A percentile compares a stretch with the other conserved stretches of the same genome.
Evolutionary conservation across 306 rosid species (phyloP).

Genomic region (Luffa acutangula): DNA sequence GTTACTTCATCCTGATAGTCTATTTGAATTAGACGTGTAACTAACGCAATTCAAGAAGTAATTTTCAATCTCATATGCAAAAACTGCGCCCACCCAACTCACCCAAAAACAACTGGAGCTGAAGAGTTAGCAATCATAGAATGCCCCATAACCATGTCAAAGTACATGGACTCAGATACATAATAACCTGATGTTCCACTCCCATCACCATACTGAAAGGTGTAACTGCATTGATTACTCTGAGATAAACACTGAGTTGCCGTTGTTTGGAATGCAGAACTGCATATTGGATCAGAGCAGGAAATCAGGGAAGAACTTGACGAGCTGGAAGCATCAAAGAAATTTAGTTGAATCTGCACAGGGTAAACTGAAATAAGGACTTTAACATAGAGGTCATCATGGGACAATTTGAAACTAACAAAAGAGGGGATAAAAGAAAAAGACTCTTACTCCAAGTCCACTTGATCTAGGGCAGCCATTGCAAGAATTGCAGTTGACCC

Average conservation of each 20-base stretch:
- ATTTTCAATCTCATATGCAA: not conserved
- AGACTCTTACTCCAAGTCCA: conserved; percentile 61
- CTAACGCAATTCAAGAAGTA: not conserved
- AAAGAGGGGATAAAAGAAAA: not conserved
- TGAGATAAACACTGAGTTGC: conserved; percentile 52
- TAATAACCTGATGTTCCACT: conserved; percentile 82
- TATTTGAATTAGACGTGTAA: not conserved
- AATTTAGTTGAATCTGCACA: conserved; percentile 72
- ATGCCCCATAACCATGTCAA: conserved; percentile 68
- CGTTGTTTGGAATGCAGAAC: conserved; percentile 43
- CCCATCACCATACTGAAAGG: conserved; percentile 79
- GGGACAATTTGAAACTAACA: not conserved
- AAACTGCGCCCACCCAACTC: conserved; percentile 21
- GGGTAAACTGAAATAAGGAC: conserved; percentile 7
- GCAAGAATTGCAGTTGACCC: conserved; percentile 89
- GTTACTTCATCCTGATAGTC: not conserved
- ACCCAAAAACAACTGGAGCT: conserved; percentile 76
- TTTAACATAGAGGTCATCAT: not conserved
- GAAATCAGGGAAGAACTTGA: conserved; percentile 45
- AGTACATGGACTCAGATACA: conserved; percentile 56
- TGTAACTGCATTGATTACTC: conserved; percentile 69
- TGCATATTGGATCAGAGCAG: conserved; percentile 70
- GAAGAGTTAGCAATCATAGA: conserved; percentile 51
- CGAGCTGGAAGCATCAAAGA: conserved; percentile 60
- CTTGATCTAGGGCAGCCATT: conserved; percentile 77